phyloP scores from a whole-genome alignment of 2,329 filamentous ascomycete genomes.

The Aureobasidium sp. region DNA sequence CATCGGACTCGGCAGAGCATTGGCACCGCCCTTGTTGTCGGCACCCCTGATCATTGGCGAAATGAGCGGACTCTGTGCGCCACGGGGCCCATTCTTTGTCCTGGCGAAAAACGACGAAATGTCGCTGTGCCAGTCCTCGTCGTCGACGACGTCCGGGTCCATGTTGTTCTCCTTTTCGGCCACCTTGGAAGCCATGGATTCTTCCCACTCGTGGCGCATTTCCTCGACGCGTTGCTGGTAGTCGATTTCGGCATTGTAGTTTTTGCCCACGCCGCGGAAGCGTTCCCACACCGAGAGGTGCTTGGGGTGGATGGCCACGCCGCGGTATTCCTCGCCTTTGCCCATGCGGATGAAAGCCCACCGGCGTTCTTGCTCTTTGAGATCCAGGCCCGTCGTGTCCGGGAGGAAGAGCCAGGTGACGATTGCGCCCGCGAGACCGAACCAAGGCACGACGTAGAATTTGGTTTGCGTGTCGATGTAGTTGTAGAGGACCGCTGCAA shows the following conservation, averaged over 20 bases:
- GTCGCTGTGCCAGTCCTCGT: constrained; percentile 42
- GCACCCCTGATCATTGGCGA: constrained; percentile 1
- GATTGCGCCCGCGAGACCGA: constrained; percentile 78
- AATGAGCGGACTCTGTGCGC: neutral
- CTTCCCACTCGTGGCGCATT: constrained; percentile 54
- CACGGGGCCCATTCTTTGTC: constrained; percentile 28
- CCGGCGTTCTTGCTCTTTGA: constrained; percentile 93
- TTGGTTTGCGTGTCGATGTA: constrained; percentile 81
- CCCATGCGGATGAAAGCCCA: constrained; percentile 82
- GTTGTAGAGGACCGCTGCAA: constrained; percentile 86
- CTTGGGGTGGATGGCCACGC: constrained; percentile 81
- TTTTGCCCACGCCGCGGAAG: constrained; percentile 66
- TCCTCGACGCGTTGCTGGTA: constrained; percentile 79
- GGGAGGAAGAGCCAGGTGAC: constrained; percentile 81
- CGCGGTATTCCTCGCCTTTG: constrained; percentile 77
- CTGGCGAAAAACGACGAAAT: constrained; percentile 50
- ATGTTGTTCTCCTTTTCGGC: constrained; percentile 43
- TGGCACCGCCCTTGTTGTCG: neutral
- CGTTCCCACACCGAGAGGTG: constrained; percentile 89
- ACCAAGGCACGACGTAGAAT: constrained; percentile 93
- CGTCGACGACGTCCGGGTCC: constrained; percentile 32
- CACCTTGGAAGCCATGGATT: constrained; percentile 48
- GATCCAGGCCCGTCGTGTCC: constrained; percentile 92
- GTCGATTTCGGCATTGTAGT: constrained; percentile 77
- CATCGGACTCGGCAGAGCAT: neutral